phyloP scores from a whole-genome alignment of 352 stramenopile genomes.

The Phytopythium boreale region DNA sequence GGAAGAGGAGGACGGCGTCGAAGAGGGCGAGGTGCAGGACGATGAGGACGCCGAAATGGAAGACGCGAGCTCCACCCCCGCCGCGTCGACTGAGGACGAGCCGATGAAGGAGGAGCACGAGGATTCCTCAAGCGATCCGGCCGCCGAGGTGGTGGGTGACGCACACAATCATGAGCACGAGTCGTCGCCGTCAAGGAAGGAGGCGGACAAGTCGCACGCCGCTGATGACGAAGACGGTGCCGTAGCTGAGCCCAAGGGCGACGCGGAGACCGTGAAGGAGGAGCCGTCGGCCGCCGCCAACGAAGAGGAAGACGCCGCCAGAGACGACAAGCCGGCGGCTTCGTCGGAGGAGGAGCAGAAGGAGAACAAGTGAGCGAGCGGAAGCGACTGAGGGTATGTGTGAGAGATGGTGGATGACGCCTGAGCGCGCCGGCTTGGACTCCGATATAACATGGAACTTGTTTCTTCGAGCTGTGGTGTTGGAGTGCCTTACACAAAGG shows the following conservation, averaged over 20 bases:
- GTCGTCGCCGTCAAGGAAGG: background rate
- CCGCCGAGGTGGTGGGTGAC: background rate
- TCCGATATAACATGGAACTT: too few relatives aligned
- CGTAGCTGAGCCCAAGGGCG: background rate
- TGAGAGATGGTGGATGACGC: too few relatives aligned
- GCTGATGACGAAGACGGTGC: background rate
- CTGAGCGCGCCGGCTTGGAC: too few relatives aligned
- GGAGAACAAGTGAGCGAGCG: conserved; percentile 2
- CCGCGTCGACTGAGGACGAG: conserved; percentile 3
- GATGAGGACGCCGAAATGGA: conserved; percentile 6
- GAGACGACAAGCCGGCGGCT: background rate
- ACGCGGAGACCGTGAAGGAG: background rate
- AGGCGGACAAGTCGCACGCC: background rate
- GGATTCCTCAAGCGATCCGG: background rate
- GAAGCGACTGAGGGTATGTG: background rate
- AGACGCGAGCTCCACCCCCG: background rate
- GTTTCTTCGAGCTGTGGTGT: too few relatives aligned
- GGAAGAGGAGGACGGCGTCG: conserved; percentile 23
- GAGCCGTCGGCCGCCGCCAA: background rate
- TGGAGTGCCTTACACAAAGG: too few relatives aligned
- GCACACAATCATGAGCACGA: background rate
- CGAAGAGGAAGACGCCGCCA: background rate
- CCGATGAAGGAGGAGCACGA: conserved; percentile 6
- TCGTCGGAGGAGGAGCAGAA: conserved; percentile 3
- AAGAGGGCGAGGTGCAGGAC: conserved; percentile 6